Percentiles rank a stretch among this genome's conserved stretches.
Evolutionary conservation across 1,284 basidiomycete genomes (phyloP).

Genomic region (Ustilago crameri): DNA sequence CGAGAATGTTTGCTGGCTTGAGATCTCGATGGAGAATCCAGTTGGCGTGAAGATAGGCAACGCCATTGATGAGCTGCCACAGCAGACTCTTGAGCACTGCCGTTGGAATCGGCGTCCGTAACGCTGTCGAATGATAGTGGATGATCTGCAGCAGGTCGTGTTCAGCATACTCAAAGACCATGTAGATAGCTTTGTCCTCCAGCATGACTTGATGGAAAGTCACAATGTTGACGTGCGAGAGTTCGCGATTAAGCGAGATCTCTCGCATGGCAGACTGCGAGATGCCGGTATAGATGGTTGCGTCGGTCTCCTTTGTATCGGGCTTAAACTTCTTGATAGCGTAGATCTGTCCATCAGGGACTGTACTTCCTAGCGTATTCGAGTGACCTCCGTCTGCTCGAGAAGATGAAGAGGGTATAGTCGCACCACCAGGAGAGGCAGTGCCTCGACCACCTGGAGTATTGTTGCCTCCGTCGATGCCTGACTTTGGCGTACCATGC

Average conservation of each 20-base stretch:
- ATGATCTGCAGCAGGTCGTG: slow-evolving; percentile 92
- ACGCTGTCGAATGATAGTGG: slow-evolving; percentile 91
- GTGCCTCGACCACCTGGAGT: slow-evolving; percentile 10
- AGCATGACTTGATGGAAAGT: slow-evolving; percentile 92
- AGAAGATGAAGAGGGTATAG: neutral
- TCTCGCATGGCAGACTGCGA: slow-evolving; percentile 96
- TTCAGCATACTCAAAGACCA: slow-evolving; percentile 99
- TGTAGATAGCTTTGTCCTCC: slow-evolving; percentile 86
- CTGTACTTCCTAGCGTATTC: neutral
- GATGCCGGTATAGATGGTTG: slow-evolving; percentile 87
- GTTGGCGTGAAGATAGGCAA: slow-evolving; percentile 91
- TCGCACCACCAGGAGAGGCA: slow-evolving; percentile 20
- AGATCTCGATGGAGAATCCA: slow-evolving; percentile 97
- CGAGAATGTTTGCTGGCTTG: slow-evolving; percentile 98
- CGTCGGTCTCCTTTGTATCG: slow-evolving; percentile 75
- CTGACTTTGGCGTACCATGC: slow-evolving; percentile 32
- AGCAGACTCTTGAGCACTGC: slow-evolving; percentile 90
- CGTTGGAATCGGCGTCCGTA: slow-evolving; percentile 79
- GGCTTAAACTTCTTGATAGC: slow-evolving; percentile 99
- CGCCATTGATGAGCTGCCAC: slow-evolving; percentile 94
- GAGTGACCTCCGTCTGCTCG: neutral
- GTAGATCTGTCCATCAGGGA: slow-evolving; percentile 70
- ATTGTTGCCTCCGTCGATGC: slow-evolving; percentile 8
- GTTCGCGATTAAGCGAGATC: slow-evolving; percentile 95
- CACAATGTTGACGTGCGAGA: slow-evolving; percentile 90